These are phyloP conservation scores for Pulveroboletus sp. DNA, from an alignment of 768 basidiomycete genomes.

Conservation along the genomic window DNA sequence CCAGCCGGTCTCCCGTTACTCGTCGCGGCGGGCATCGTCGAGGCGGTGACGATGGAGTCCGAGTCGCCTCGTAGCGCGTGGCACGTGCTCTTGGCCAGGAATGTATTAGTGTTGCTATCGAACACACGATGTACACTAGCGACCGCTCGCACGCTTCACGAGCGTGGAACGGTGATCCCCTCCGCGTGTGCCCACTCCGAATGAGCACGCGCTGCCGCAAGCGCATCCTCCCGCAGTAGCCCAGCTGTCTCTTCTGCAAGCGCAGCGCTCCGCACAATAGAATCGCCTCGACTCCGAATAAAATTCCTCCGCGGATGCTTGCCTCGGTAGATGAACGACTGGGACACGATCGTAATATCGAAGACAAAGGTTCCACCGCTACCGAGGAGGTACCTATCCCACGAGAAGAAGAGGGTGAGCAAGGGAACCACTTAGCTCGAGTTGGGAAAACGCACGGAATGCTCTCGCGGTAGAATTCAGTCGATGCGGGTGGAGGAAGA, in stretches of 20 bases:
- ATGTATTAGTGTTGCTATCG: neutral
- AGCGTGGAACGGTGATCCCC: slow-evolving; percentile 19
- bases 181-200: slow-evolving; percentile 26
- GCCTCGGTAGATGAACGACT: slow-evolving; percentile 74
- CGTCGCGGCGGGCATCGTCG: slow-evolving; percentile 18
- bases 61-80: neutral
- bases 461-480: slow-evolving; percentile 70
- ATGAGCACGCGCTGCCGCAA: slow-evolving; percentile 27
- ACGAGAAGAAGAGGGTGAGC: neutral
- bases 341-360: slow-evolving; percentile 86
- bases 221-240: slow-evolving; percentile 41
- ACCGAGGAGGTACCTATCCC: slow-evolving; percentile 75
- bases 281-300: slow-evolving; percentile 26
- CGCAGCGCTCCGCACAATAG: slow-evolving; percentile 24
- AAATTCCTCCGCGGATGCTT: slow-evolving; percentile 34
- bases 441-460: slow-evolving; percentile 61
- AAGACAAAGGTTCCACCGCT: slow-evolving; percentile 92
- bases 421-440: neutral
- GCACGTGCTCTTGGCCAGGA: slow-evolving; percentile 16
- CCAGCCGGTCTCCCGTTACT: slow-evolving; percentile 17
- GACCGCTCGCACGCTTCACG: slow-evolving; percentile 21
- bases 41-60: neutral
- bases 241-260: slow-evolving; percentile 48
- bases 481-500: slow-evolving; percentile 55
- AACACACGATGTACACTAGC: neutral